phyloP scores from a whole-genome alignment of 306 rosid genomes.

The Vachellia pachyceras region DNA sequence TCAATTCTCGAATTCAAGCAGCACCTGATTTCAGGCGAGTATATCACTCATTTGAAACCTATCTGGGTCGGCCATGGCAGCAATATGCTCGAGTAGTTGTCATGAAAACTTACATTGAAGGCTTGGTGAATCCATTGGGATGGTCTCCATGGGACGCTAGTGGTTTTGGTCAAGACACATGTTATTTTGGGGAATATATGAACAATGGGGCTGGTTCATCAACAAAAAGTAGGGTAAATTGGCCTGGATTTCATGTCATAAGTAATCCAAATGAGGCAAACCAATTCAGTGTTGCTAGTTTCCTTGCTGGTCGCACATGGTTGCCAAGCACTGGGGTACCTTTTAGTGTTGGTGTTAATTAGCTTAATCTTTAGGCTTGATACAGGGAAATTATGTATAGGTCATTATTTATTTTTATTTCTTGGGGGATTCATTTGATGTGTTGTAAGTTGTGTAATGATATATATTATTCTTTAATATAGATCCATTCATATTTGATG shows the following conservation, averaged over 20 bases:
- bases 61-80: conserved; percentile 87
- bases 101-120: conserved; percentile 60
- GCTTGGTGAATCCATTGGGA: conserved; percentile 44
- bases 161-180: conserved; percentile 51
- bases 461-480: too few relatives aligned
- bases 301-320: neutral
- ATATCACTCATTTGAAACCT: conserved; percentile 41
- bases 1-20: conserved; percentile 63
- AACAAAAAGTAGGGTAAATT: conserved; percentile 54
- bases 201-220: conserved; percentile 73
- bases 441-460: neutral
- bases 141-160: conserved; percentile 47
- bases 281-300: neutral
- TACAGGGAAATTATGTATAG: too few relatives aligned
- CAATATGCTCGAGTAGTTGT: conserved; percentile 64
- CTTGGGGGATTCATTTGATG: neutral
- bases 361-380: neutral
- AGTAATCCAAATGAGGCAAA: conserved; percentile 29
- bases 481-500: too few relatives aligned
- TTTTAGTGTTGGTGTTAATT: neutral
- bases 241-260: conserved; percentile 75
- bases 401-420: neutral
- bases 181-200: conserved; percentile 65
- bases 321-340: neutral
- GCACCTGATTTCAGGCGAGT: conserved; percentile 63